These are phyloP conservation scores for Fragaria iinumae DNA, from an alignment of 306 rosid species.

Conservation along the genomic window DNA sequence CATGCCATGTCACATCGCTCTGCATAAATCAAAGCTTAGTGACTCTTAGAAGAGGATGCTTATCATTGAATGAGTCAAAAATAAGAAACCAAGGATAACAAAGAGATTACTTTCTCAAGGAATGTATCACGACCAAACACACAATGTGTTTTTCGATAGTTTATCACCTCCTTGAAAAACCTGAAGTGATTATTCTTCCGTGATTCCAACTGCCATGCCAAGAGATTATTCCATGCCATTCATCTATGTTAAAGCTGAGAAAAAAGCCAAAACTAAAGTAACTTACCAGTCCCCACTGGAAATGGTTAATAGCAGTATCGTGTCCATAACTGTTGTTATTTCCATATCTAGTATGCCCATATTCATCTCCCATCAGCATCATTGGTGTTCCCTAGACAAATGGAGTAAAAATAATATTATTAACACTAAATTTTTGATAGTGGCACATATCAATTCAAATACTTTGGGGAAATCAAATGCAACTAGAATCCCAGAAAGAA, in stretches of 20 bases:
- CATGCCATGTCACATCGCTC: slow-evolving; percentile 94
- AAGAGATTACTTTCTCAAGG: slow-evolving; percentile 55
- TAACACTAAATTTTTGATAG: slow-evolving; percentile 19
- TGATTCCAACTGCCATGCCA: slow-evolving; percentile 57
- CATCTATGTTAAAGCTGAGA: slow-evolving; percentile 28
- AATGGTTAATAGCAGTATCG: slow-evolving; percentile 71
- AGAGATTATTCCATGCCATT: slow-evolving; percentile 21
- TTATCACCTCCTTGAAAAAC: slow-evolving; percentile 73
- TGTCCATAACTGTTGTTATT: slow-evolving; percentile 97
- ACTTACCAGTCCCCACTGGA: slow-evolving; percentile 76
- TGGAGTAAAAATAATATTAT: slow-evolving; percentile 31
- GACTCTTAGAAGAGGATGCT: slow-evolving; percentile 21
- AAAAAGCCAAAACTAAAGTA: not conserved
- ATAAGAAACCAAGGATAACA: slow-evolving; percentile 8
- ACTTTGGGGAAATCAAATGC: not conserved
- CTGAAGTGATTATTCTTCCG: slow-evolving; percentile 66
- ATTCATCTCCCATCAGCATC: slow-evolving; percentile 99
- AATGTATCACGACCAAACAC: slow-evolving; percentile 61
- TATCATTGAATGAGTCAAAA: slow-evolving; percentile 16
- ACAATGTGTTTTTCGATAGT: slow-evolving; percentile 54
- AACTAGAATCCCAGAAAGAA: not conserved
- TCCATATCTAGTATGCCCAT: slow-evolving; percentile 85
- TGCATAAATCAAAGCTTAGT: slow-evolving; percentile 36
- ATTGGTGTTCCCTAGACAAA: slow-evolving; percentile 81
- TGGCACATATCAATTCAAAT: no score